Evolutionary conservation across 2,329 filamentous ascomycete genomes (phyloP).

Genomic region (Aspergillus versicolor): DNA sequence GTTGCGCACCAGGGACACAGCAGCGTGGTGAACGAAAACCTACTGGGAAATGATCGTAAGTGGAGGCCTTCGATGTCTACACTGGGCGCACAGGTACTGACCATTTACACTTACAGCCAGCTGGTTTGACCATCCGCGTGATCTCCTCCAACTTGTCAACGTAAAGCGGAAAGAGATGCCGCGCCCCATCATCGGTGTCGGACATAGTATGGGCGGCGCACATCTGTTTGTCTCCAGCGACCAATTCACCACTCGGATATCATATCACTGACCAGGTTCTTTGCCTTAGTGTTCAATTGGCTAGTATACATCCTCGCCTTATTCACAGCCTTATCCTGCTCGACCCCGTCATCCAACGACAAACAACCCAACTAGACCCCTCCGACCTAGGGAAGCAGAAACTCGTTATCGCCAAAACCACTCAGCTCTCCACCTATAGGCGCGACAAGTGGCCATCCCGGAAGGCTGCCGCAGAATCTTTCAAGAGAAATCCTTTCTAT

Average conservation of each 20-base stretch:
- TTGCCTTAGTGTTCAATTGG: conserved; percentile 55
- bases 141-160: conserved; percentile 83
- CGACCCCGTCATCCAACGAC: conserved; percentile 73
- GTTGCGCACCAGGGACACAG: conserved; percentile 82
- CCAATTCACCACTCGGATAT: not conserved
- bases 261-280: conserved; percentile 21
- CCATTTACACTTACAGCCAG: conserved; percentile 54
- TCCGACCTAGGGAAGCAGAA: conserved; percentile 24
- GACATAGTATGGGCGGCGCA: conserved; percentile 84
- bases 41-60: conserved; percentile 81
- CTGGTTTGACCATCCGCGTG: conserved; percentile 83
- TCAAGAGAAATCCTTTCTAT: conserved; percentile 73
- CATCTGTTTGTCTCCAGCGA: conserved; percentile 49
- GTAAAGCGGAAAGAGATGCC: conserved; percentile 76
- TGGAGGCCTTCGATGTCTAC: conserved; percentile 8
- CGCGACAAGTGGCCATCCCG: conserved; percentile 82
- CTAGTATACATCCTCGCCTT: conserved; percentile 77
- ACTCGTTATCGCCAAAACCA: conserved; percentile 35
- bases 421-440: conserved; percentile 64
- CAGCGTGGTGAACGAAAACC: conserved; percentile 71
- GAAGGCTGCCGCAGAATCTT: conserved; percentile 63
- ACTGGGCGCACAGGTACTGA: conserved; percentile 16
- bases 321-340: conserved; percentile 73
- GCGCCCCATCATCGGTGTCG: conserved; percentile 77
- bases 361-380: conserved; percentile 41